Evolutionary conservation across 352 stramenopile genomes (phyloP), one percentile per base, ranked within the genome.

Genomic region (Pythium monospermum): DNA sequence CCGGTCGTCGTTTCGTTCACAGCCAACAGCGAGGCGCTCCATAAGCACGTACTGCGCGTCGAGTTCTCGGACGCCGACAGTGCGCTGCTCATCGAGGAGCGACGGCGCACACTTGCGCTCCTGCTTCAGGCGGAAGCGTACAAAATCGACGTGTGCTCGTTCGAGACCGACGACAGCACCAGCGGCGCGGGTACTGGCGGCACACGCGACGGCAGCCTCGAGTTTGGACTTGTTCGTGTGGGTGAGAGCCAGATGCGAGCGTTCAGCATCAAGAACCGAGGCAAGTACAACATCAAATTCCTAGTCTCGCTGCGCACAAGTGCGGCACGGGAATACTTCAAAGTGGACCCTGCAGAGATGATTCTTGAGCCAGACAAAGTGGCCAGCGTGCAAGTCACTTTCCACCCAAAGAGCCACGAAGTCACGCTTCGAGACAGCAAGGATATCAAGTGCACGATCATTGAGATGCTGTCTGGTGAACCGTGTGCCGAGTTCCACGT

Each of bases 271-370:
- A 66, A 68, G 2, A 98, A 98, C 53, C 70, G 68, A 21, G 94
- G 94, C 7, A 98, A 98, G 61, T 98, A 98, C 69, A 77, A 87
- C 43, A 92, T 98, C 52, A 85, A 91, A 45, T 97, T 85, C 49
- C 57, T 81, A 23, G 55, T 98, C 36, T 59, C 52, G 3, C 72
- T 96, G 19, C 67, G 70, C 28, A 75, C 70, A 28, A 41, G 56
- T n/a, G 40, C 49, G 0, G 68, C 79, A 12, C 65, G 77, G 12
- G 68, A 93, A 22, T 68, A 87, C 4, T 95, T 98, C 44, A 70
- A 61, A 15, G 74, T 98, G 13, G 75, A 90, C 10, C 93, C 93
- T 5, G 61, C 51, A 8, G 75, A 93, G 27, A 76, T 86, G 56
- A 43, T 85, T 13, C 71, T 98, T 4, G 73, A 83, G 23, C 82